These are phyloP conservation scores for Monosporascus sp. DNA, from an alignment of 2,329 filamentous ascomycete genomes.

Conservation along the genomic window DNA sequence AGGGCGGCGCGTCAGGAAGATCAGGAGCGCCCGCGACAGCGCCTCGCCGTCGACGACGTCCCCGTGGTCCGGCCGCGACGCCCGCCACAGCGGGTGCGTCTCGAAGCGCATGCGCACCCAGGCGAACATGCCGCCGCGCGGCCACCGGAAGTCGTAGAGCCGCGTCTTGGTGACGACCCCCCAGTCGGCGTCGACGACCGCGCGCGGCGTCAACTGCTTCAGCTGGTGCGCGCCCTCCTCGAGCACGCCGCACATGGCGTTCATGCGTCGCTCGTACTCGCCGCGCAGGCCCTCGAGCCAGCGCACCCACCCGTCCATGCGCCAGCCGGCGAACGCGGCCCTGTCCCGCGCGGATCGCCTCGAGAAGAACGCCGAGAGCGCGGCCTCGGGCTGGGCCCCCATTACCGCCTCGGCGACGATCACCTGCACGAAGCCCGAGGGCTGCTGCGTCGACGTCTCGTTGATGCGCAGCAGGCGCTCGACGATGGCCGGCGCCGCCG, in stretches of 20 bases:
- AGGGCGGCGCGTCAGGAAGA: conserved; percentile 64
- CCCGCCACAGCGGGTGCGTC: conserved; percentile 61
- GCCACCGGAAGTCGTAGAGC: conserved; percentile 73
- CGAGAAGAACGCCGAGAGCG: conserved; percentile 33
- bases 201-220: conserved; percentile 51
- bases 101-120: conserved; percentile 73
- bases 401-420: conserved; percentile 74
- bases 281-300: conserved; percentile 84
- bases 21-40: conserved; percentile 62
- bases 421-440: conserved; percentile 83
- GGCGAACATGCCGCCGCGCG: conserved; percentile 86
- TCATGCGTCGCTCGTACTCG: conserved; percentile 81
- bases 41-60: conserved; percentile 45
- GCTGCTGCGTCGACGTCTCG: conserved; percentile 74
- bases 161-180: conserved; percentile 67
- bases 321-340: conserved; percentile 57
- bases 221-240: conserved; percentile 62
- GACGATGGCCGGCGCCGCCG: conserved; percentile 71
- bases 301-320: conserved; percentile 79
- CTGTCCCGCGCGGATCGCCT: conserved; percentile 43
- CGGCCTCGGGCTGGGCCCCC: conserved; percentile 56
- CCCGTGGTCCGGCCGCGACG: conserved; percentile 12
- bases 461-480: conserved; percentile 69
- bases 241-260: conserved; percentile 67
- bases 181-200: conserved; percentile 55